A percentile compares a stretch with the other conserved stretches of the same genome.
Evolutionary conservation across 78 protist genomes (phyloP).

Genomic region (Anaeramoeba flamelloides): DNA sequence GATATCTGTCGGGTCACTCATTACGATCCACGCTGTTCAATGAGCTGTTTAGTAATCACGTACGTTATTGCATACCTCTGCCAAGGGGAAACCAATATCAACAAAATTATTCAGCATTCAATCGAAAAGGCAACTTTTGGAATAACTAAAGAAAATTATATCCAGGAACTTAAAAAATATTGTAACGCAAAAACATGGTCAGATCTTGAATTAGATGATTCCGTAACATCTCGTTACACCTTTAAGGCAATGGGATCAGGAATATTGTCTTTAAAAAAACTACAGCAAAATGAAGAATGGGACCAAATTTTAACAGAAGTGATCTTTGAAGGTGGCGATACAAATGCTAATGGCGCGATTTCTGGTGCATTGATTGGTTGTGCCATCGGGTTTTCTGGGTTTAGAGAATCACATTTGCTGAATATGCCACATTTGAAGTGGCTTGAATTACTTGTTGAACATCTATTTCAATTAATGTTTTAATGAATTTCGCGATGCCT

Average conservation of each 20-base stretch:
- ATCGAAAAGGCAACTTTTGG: background rate
- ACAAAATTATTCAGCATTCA: background rate
- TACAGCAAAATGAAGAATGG: background rate
- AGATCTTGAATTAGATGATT: background rate
- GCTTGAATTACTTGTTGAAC: background rate
- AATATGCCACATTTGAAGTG: background rate
- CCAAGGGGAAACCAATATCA: background rate
- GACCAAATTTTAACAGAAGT: background rate
- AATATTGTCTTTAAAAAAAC: background rate
- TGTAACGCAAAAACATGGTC: background rate
- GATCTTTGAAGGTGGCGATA: background rate
- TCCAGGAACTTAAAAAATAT: background rate
- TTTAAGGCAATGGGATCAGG: background rate
- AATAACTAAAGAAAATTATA: background rate
- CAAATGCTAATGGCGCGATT: background rate
- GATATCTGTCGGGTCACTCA: background rate
- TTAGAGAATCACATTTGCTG: background rate
- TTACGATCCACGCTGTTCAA: background rate
- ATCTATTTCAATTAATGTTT: background rate
- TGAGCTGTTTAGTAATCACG: background rate
- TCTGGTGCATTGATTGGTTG: background rate
- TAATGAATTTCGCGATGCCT: no score
- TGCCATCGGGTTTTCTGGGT: background rate
- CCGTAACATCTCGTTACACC: background rate
- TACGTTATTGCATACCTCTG: background rate